Base-by-base conservation (phyloP, 805 yeast species). In the Blastobotrys mokoenaii region DNA sequence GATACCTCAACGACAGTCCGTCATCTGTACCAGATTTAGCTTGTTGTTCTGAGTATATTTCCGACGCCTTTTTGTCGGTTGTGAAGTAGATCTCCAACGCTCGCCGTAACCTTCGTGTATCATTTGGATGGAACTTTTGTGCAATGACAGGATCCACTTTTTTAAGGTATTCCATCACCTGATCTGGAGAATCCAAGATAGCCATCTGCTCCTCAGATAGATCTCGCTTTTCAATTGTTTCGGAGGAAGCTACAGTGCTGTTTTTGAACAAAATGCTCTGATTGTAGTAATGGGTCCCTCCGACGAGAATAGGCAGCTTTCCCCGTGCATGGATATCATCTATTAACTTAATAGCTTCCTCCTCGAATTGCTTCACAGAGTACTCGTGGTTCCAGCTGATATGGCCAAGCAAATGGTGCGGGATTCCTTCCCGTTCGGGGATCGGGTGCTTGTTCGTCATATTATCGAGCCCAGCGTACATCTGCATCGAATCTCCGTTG, bases 401-500 rank as follows among this genome's bases (percentile, higher is more conserved):
- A 62, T 87, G 94, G 53, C 93, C 80, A 77, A 93, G 80, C 1
- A 93, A 80, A 67, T 89, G 96, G 58, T 93, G 98, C 0, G 78
- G 73, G 0, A 93, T 59, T 0, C 87, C 90, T 4, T 72, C 68
- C 32, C 96, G 69, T 52, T 90, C 96, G 0, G 66, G 68, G 0
- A 82, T 48, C 0, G 98, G 97, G 56, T 93, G 97, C 57, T 93
- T 93, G 58, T 93, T 93, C 12, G 98, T 85, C 49, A 93, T 86
- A 9, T 77, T 76, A 11, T 83, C 86, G 1, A 79, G 65, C 0
- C 77, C 80, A 34, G 69, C 65, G 63, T 93, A 93, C 71, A 93
- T 84, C 64, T 93, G 98, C 97, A 93, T 89, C 1, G 97, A 87
- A 61, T 93, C 98, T 0, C 95, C 96, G 63, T 93, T 93, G 51